These are phyloP conservation scores for Vaccinium myrtillus DNA, from an alignment of 148 eudicot genomes.

Conservation along the genomic window DNA sequence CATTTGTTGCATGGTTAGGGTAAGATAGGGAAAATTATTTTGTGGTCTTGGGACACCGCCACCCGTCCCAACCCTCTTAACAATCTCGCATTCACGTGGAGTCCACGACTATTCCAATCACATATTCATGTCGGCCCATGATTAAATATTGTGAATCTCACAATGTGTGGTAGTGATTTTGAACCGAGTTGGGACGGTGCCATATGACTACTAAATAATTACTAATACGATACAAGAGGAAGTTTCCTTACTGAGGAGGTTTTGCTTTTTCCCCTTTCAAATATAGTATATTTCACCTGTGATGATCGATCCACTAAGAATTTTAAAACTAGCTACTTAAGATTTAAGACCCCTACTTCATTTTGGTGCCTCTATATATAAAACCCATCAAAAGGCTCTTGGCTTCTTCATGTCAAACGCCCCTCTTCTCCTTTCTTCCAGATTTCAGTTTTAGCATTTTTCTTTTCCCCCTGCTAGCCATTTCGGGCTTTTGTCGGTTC, in stretches of 20 bases:
- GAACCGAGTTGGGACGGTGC: too few relatives aligned
- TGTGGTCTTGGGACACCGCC: background rate
- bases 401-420: background rate
- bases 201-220: background rate
- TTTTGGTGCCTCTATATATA: slow-evolving; percentile 11
- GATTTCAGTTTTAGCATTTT: background rate
- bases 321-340: background rate
- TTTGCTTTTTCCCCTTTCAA: slow-evolving; percentile 19
- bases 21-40: background rate
- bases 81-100: too few relatives aligned
- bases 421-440: background rate
- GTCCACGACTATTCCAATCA: too few relatives aligned
- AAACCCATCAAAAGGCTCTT: background rate
- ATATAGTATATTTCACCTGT: background rate
- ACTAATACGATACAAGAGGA: background rate
- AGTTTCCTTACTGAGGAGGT: slow-evolving; percentile 17
- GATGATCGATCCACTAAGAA: background rate
- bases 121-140: too few relatives aligned
- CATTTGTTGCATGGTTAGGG: background rate
- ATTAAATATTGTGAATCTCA: too few relatives aligned
- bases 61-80: too few relatives aligned
- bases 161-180: too few relatives aligned
- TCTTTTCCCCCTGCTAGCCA: background rate
- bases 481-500: background rate
- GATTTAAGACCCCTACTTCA: background rate